A percentile compares a stretch with the other conserved stretches of the same genome.
phyloP scores from a whole-genome alignment of 768 basidiomycete genomes.

The Russula vinacea region DNA sequence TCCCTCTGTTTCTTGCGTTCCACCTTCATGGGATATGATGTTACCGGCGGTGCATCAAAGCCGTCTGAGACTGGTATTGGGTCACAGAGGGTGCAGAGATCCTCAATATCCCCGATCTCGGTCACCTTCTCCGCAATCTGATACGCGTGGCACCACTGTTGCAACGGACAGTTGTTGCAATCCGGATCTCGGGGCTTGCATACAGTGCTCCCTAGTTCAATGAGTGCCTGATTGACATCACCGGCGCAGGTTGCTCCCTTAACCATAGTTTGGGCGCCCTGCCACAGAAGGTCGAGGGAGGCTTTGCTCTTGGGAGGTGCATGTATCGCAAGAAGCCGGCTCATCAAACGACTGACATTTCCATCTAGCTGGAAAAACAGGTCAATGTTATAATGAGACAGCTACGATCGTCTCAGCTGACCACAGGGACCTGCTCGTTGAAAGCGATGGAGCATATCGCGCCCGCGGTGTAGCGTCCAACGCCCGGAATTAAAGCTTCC shows the following conservation, averaged over 20 bases:
- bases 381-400: conserved; percentile 1
- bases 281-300: conserved; percentile 81
- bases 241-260: conserved; percentile 57
- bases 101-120: conserved; percentile 64
- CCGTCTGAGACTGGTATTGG: conserved; percentile 43
- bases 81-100: conserved; percentile 66
- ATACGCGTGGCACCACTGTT: conserved; percentile 66
- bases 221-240: conserved; percentile 89
- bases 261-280: conserved; percentile 68
- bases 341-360: conserved; percentile 83
- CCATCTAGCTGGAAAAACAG: conserved; percentile 66
- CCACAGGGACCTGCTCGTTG: conserved; percentile 77
- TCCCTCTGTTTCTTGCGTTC: conserved; percentile 79
- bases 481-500: conserved; percentile 80
- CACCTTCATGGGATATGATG: conserved; percentile 82
- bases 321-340: conserved; percentile 78
- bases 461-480: conserved; percentile 87
- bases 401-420: conserved; percentile 42
- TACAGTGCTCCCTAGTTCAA: conserved; percentile 91
- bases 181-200: conserved; percentile 82
- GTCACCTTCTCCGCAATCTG: conserved; percentile 23
- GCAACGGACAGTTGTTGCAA: conserved; percentile 72
- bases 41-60: conserved; percentile 43
- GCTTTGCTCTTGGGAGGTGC: conserved; percentile 76
- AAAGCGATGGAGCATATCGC: conserved; percentile 86